A percentile compares a stretch with the other conserved stretches of the same genome.
Conservation (phyloP, 495 filamentous ascomycete species). For the Jackrogersella minutella region DNA sequence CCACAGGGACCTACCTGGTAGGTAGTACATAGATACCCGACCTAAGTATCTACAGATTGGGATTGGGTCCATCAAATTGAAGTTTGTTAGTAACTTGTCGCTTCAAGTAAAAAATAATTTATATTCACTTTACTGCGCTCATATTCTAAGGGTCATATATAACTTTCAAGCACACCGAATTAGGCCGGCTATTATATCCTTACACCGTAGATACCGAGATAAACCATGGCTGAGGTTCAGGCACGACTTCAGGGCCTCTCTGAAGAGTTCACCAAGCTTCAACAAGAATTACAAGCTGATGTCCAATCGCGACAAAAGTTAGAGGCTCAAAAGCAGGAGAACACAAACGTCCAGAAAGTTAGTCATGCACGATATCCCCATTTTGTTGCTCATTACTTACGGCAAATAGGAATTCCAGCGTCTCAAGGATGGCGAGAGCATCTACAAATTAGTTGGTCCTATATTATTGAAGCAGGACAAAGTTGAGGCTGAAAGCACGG, state of each 20-base stretch:
- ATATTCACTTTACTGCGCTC: not conserved
- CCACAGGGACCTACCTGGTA: conserved; percentile 4
- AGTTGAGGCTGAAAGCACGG: conserved; percentile 83
- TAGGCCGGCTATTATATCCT: not conserved
- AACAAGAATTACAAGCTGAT: conserved; percentile 80
- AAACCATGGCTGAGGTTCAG: conserved; percentile 59
- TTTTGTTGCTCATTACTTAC: conserved; percentile 19
- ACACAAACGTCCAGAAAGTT: conserved; percentile 84
- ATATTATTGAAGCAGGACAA: conserved; percentile 95
- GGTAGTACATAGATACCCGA: not conserved
- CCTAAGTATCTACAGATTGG: not conserved
- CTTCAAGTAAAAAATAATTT: not conserved
- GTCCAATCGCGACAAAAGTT: conserved; percentile 89
- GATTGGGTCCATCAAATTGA: not conserved
- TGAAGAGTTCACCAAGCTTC: conserved; percentile 86
- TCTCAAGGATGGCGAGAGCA: conserved; percentile 79
- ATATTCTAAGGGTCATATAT: not conserved
- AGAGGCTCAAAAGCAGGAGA: conserved; percentile 93
- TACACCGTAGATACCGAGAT: not conserved
- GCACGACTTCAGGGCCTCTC: conserved; percentile 77
- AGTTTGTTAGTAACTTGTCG: not conserved
- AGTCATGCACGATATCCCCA: conserved; percentile 1
- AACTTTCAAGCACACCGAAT: not conserved
- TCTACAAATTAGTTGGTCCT: conserved; percentile 95
- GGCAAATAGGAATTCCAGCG: conserved; percentile 75